Evolutionary conservation across 176 grass and related monocot genomes (phyloP).

Genomic region (Lolium multiflorum): DNA sequence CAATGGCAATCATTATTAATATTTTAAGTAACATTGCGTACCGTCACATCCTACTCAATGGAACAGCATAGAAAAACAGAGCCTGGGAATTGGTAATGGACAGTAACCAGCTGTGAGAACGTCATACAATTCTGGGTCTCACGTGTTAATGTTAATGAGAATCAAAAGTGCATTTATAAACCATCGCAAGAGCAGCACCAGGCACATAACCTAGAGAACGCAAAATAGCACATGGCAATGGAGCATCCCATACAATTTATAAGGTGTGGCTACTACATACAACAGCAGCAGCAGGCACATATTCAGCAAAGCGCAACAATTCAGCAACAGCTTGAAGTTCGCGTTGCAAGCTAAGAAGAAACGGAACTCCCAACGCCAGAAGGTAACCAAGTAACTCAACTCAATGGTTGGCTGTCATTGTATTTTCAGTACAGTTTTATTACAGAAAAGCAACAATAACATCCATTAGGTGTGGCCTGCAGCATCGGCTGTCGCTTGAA

Average conservation of each 20-base stretch:
- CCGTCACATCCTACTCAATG: too few species aligned
- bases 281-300: conserved; percentile 3
- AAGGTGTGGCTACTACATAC: not conserved
- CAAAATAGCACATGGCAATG: conserved; percentile 11
- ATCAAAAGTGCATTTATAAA: not conserved
- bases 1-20: too few species aligned
- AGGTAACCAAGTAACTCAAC: conserved; percentile 36
- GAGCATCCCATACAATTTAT: conserved; percentile 20
- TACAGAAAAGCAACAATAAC: conserved; percentile 44
- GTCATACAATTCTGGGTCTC: not conserved
- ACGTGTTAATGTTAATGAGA: not conserved
- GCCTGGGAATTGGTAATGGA: too few species aligned
- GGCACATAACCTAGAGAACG: not conserved
- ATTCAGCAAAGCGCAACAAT: not conserved
- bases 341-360: not conserved
- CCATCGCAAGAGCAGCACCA: not conserved
- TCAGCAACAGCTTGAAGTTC: not conserved
- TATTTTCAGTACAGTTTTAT: conserved; percentile 60
- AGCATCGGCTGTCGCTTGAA: conserved; percentile 35
- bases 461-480: conserved; percentile 48
- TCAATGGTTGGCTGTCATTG: conserved; percentile 29
- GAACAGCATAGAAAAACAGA: too few species aligned
- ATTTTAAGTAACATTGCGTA: too few species aligned
- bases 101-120: not conserved
- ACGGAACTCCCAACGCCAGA: not conserved